A percentile compares a stretch with the other conserved stretches of the same genome.
phyloP scores from a whole-genome alignment of 371 early-diverging fungal species.

The Homolaphlyctis polyrhiza region DNA sequence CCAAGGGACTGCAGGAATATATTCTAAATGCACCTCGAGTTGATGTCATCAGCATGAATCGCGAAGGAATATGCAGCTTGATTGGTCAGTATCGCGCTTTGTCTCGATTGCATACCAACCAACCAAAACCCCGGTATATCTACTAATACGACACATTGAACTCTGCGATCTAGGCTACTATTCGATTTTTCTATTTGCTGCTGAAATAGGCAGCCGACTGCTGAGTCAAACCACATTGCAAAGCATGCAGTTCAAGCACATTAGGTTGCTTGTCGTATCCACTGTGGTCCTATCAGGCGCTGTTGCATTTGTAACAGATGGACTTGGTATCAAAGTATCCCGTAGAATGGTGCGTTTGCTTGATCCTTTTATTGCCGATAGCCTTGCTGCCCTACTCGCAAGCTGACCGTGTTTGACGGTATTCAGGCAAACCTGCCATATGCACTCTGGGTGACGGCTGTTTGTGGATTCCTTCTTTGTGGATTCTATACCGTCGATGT shows the following conservation, averaged over 20 bases:
- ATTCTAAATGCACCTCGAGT: constrained; percentile 72
- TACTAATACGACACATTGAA: not conserved
- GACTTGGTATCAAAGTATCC: not conserved
- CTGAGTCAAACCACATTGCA: constrained; percentile 1
- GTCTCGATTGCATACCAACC: not conserved
- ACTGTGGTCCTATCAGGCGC: not conserved
- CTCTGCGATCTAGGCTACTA: constrained; percentile 59
- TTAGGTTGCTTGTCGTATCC: not conserved
- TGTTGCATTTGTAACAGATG: not conserved
- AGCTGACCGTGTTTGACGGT: too few relatives aligned
- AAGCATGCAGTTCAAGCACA: not conserved
- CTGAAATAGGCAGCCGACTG: constrained; percentile 28
- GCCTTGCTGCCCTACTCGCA: too few relatives aligned
- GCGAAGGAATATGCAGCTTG: constrained; percentile 86
- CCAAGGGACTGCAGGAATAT: constrained; percentile 60
- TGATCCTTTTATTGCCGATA: not conserved
- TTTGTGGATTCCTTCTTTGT: constrained; percentile 6
- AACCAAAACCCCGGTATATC: not conserved
- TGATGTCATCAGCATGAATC: constrained; percentile 75
- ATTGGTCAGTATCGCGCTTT: constrained; percentile 45
- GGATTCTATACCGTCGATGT: constrained; percentile 10
- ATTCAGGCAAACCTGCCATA: constrained; percentile 26
- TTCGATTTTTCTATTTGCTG: constrained; percentile 60
- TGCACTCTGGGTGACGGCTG: constrained; percentile 18
- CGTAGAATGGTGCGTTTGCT: not conserved